Conservation (phyloP, 768 basidiomycete genomes). For the Tylopilus plumbeoviolaceoides region DNA sequence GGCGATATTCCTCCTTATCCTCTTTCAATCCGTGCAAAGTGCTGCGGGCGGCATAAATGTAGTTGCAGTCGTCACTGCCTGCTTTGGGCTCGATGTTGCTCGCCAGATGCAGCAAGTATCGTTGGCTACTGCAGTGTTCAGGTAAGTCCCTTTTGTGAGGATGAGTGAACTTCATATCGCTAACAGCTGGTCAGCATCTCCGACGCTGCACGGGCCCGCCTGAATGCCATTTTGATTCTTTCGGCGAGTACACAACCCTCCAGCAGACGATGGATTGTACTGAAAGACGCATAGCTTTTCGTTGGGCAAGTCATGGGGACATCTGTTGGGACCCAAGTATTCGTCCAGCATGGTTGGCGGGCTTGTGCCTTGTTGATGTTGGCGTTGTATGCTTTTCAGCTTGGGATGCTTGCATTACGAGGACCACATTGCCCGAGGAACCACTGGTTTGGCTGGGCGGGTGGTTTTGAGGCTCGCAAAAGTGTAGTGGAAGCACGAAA, state of each 20-base stretch:
- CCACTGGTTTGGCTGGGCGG: constrained; percentile 63
- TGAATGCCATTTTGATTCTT: constrained; percentile 75
- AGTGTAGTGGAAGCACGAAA: constrained; percentile 27
- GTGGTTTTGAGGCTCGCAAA: constrained; percentile 46
- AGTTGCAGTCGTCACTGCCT: constrained; percentile 64
- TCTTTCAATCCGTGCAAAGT: constrained; percentile 61
- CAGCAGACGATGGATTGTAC: background rate
- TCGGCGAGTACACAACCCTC: constrained; percentile 40
- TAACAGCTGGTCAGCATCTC: constrained; percentile 25
- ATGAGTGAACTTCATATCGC: constrained; percentile 1
- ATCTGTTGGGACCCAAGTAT: constrained; percentile 67
- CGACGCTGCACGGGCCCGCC: constrained; percentile 53
- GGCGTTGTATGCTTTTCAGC: constrained; percentile 52
- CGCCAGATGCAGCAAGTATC: constrained; percentile 74
- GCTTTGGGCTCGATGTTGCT: constrained; percentile 69
- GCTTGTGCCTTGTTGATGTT: constrained; percentile 58
- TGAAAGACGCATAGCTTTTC: constrained; percentile 40
- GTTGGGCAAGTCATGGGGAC: constrained; percentile 84
- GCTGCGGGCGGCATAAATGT: constrained; percentile 68
- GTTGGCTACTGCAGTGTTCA: constrained; percentile 54
- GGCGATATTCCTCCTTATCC: constrained; percentile 42
- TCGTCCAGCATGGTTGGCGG: constrained; percentile 67
- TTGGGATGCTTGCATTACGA: constrained; percentile 55
- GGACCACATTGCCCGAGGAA: constrained; percentile 55
- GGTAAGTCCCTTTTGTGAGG: constrained; percentile 31